Evolutionary conservation across 2,329 filamentous ascomycete genomes (phyloP), one percentile per base, ranked within the genome.

Genomic region (Spiromastix sp.): DNA sequence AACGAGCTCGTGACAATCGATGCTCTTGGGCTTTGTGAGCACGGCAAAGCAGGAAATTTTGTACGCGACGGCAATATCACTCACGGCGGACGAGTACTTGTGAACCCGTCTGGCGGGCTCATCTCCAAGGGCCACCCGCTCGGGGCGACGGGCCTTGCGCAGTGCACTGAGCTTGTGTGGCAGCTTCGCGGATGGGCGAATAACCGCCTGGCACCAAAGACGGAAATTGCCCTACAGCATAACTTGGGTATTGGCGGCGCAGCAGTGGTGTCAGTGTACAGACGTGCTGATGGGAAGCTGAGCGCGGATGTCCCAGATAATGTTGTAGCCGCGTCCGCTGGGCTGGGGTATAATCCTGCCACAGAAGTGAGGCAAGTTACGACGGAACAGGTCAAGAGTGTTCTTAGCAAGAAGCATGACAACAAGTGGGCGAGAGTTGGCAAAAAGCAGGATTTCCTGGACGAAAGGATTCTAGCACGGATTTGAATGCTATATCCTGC

Each of bases 121-220:
- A 53, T 54, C 22, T 52, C 51, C 16, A 55, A 55, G 37, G 51
- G 51, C 9, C 51, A 55, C 27, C 51, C 51, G 4, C 40, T 55
- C 4, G 51, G 51, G 5, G 51, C 51, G 2, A 54, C 51, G 1
- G 51, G 51, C 3, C 40, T 55, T 3, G 51, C 51, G 5, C 51
- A 55, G 32, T 55, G 51, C 29, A 44, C 51, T 7, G 51, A 55
- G 30, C 34, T 55, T 3, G 45, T 45, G 12, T 55, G 51, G 51
- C 51, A 55, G 20, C 42, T 55, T 5, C 38, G 51, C 13, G 51
- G 51, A 13, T 55, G 50, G 49, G 50, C 51, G 3, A 49, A 47
- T 39, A 53, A 49, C 32, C 40, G 49, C 2, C 41, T 49, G 2
- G 47, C 43, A 7, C 35, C 38, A 4, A 27, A 34, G 11, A 43